These are phyloP conservation scores for Agastache rugosa DNA, from an alignment of 257 asterid species.

Conservation along the genomic window DNA sequence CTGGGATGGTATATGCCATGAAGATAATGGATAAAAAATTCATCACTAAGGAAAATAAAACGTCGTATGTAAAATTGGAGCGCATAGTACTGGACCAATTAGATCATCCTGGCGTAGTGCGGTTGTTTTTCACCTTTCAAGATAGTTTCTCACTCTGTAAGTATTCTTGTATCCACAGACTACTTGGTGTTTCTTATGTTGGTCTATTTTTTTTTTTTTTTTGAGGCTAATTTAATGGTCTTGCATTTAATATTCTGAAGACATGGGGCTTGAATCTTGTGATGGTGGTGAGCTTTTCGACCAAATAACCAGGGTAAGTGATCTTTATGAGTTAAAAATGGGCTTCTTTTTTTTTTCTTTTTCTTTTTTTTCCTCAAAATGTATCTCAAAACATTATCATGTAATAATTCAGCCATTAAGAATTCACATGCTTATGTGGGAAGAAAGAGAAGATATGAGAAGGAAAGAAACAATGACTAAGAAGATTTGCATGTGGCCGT, in stretches of 20 bases:
- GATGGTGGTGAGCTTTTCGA: conserved; percentile 99
- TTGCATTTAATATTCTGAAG: conserved; percentile 52
- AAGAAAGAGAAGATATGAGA: neutral
- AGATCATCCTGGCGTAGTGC: conserved; percentile 95
- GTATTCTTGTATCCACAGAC: conserved; percentile 38
- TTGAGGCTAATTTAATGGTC: conserved; percentile 38
- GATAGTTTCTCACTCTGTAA: conserved; percentile 93
- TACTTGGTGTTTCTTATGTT: neutral
- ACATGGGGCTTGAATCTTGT: conserved; percentile 99
- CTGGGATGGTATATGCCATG: conserved; percentile 85
- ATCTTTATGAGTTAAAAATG: conserved; percentile 21
- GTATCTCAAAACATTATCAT: neutral
- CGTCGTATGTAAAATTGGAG: conserved; percentile 96
- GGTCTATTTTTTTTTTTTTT: conserved; percentile 14
- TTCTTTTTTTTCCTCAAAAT: neutral
- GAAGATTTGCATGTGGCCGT: neutral
- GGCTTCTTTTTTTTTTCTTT: neutral
- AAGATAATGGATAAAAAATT: conserved; percentile 97
- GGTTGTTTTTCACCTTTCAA: conserved; percentile 90
- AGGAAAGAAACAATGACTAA: neutral
- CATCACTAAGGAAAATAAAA: conserved; percentile 97
- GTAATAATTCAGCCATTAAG: neutral
- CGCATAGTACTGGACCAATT: conserved; percentile 97
- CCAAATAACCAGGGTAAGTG: conserved; percentile 89
- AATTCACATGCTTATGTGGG: neutral